phyloP scores from a whole-genome alignment of 1,139 yeast genomes.

The Zygosaccharomyces pseudobailii region DNA sequence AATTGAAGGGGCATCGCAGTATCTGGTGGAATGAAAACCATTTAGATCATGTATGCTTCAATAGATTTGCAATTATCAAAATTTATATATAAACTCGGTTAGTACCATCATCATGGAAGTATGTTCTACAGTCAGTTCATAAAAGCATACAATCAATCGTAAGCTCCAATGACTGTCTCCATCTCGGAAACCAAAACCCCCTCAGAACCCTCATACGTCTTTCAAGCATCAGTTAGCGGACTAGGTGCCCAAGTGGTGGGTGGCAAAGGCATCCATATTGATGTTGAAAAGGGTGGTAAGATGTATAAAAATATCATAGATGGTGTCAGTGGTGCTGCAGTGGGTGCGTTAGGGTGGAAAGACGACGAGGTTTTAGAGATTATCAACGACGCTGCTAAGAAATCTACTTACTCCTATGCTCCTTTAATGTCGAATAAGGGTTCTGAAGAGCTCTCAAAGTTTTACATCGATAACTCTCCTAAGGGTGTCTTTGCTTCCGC shows the following conservation, averaged over 20 bases:
- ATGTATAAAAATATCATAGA: constrained; percentile 42
- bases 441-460: constrained; percentile 48
- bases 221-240: constrained; percentile 41
- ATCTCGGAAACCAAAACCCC: neutral
- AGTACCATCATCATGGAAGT: neutral
- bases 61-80: no score
- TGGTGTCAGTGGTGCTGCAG: constrained; percentile 64
- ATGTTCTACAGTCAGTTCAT: neutral
- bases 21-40: no score
- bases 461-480: constrained; percentile 52
- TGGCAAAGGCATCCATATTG: constrained; percentile 47
- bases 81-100: no score
- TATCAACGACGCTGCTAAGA: constrained; percentile 47
- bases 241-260: constrained; percentile 42
- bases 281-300: constrained; percentile 44
- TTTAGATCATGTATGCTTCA: no score
- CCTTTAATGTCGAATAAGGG: constrained; percentile 40
- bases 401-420: constrained; percentile 44
- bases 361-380: constrained; percentile 47
- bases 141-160: neutral
- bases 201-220: constrained; percentile 28
- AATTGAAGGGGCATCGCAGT: no score
- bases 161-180: constrained; percentile 1
- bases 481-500: constrained; percentile 51
- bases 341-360: constrained; percentile 57